phyloP scores from a whole-genome alignment of 2,329 filamentous ascomycete genomes.

The Fusarium begoniae region DNA sequence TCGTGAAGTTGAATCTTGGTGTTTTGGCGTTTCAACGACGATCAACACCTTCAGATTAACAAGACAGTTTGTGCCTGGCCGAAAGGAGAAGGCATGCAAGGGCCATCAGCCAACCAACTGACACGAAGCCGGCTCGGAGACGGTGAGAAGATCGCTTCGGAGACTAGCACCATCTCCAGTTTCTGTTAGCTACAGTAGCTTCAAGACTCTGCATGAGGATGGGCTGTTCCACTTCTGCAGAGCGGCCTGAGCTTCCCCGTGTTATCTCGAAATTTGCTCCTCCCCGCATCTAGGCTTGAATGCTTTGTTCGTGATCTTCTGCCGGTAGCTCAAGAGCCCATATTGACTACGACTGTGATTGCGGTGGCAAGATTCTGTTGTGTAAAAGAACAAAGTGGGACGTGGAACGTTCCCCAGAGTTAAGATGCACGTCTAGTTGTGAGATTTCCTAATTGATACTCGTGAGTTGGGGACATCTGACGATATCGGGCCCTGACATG shows the following conservation, averaged over 20 bases:
- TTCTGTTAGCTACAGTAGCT: slow-evolving; percentile 12
- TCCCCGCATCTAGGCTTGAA: slow-evolving; percentile 32
- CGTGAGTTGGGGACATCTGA: neutral
- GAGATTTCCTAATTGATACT: slow-evolving; percentile 19
- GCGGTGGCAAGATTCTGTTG: neutral
- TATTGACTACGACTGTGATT: slow-evolving; percentile 4
- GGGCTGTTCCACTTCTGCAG: slow-evolving; percentile 28
- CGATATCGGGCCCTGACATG: slow-evolving; percentile 16
- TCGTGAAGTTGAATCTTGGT: slow-evolving; percentile 24
- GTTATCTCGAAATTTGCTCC: slow-evolving; percentile 3
- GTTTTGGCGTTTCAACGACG: slow-evolving; percentile 16
- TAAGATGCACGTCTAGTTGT: slow-evolving; percentile 15
- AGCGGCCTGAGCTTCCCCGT: slow-evolving; percentile 30
- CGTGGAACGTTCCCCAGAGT: slow-evolving; percentile 19
- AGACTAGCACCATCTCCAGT: slow-evolving; percentile 26
- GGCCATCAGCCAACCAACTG: slow-evolving; percentile 32
- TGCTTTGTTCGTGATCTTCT: slow-evolving; percentile 17
- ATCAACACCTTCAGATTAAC: neutral
- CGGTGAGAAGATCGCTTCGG: slow-evolving; percentile 25
- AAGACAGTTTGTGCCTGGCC: slow-evolving; percentile 11
- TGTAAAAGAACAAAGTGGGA: slow-evolving; percentile 11
- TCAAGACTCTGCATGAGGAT: slow-evolving; percentile 33
- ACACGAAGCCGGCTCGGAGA: slow-evolving; percentile 18
- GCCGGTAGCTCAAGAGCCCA: slow-evolving; percentile 6
- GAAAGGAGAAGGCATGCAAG: slow-evolving; percentile 33